phyloP scores from a whole-genome alignment of 2,329 filamentous ascomycete genomes.

The Albifimbria verrucaria region DNA sequence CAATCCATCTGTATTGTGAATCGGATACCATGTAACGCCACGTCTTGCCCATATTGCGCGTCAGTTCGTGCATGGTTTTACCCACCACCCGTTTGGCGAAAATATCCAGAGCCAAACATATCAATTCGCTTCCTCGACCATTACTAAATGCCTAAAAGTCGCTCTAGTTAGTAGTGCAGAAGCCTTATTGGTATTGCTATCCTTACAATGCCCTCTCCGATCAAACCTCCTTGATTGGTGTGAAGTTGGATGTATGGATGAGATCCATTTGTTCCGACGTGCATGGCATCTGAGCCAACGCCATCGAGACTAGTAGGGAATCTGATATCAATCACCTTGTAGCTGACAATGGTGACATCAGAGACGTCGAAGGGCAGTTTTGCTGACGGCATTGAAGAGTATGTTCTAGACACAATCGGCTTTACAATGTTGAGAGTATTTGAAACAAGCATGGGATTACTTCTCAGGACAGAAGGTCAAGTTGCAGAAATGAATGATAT shows the following conservation, averaged over 20 bases:
- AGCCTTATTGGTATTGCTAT: too few species aligned
- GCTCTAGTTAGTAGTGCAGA: too few species aligned
- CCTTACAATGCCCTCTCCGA: constrained; percentile 74
- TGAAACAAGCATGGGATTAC: neutral
- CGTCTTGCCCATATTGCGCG: constrained; percentile 78
- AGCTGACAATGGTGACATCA: constrained; percentile 70
- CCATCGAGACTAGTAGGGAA: constrained; percentile 90
- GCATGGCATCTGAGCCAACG: constrained; percentile 95
- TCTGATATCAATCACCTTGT: constrained; percentile 69
- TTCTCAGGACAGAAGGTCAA: too few species aligned
- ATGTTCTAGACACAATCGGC: neutral
- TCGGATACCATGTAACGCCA: constrained; percentile 89
- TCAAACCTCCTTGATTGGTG: constrained; percentile 64
- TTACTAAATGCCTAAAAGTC: constrained; percentile 72
- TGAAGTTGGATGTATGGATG: constrained; percentile 87
- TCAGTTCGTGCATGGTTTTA: constrained; percentile 72
- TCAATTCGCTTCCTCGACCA: constrained; percentile 86
- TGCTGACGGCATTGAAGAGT: neutral
- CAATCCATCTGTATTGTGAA: constrained; percentile 89
- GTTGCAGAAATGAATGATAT: neutral
- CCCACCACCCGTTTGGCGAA: constrained; percentile 73
- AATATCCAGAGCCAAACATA: constrained; percentile 78
- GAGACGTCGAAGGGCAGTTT: constrained; percentile 15
- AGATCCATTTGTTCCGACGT: constrained; percentile 88
- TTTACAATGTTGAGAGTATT: neutral